Base-by-base conservation (phyloP, 2,329 filamentous ascomycete genomes). In the Xylaria sp. region DNA sequence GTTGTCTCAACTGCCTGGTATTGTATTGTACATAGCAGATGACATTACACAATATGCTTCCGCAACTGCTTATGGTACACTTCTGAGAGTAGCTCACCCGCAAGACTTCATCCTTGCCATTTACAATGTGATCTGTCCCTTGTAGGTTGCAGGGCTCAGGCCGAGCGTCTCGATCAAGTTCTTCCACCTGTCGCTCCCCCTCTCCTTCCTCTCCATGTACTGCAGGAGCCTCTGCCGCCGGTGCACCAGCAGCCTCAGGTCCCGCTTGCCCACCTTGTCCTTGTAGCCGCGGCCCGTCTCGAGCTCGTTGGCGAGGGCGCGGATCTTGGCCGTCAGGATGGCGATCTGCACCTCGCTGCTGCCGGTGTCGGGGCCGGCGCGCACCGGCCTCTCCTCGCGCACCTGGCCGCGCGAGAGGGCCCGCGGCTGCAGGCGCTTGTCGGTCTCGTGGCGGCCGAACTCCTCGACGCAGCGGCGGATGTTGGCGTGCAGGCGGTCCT, bases 291-390 rank as follows among this genome's bases (percentile, higher is more conserved):
- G 75, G 55, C 85, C 82, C 39, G 77, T 80, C 67, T 88, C 81
- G 47, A 96, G 74, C 61, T 88, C 86, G 63, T 89, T 81, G 16
- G 89, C 87, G 45, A 99, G 72, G 20, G 88, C 86, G 59, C 91
- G 82, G 70, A 99, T 99, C 81, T 97, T 97, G 52, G 91, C 84
- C 2, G 94, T 99, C 71, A 99, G 74, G 64, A 99, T 95, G 42
- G 92, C 92, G 62, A 95, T 91, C 78, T 99, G 94, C n/a, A 99
- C 95, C 75, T 99, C 94, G 6, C 91, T 91, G 65, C 91, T 96
- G 34, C 94, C 94, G 1, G 93, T 99, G 70, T 99, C 94, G 4
- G 89, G 89, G 0, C 94, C 94, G n/a, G 87, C 85, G 26, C 95
- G 88, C 21, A 63, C 61, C 53, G 72, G 76, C 75, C 65, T 73